Evolutionary conservation across 1,139 yeast species (phyloP).

Genomic region (Suhomyces coccinellae): DNA sequence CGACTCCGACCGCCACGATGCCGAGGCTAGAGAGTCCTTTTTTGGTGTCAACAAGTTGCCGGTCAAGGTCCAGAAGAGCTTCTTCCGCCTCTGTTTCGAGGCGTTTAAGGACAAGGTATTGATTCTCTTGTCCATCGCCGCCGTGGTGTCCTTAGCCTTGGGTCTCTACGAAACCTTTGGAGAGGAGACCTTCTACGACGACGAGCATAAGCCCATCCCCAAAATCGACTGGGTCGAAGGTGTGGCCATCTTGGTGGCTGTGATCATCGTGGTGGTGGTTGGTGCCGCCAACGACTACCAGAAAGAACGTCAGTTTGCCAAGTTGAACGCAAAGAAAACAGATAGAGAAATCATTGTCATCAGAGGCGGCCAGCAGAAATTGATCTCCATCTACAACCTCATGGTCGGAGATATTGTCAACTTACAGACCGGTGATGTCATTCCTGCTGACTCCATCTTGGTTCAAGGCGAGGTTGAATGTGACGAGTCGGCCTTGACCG

Average conservation of each 20-base stretch:
- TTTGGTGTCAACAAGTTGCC: slow-evolving; percentile 79
- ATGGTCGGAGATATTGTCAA: slow-evolving; percentile 82
- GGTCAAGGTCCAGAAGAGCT: slow-evolving; percentile 62
- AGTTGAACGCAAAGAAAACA: slow-evolving; percentile 82
- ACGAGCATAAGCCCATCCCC: slow-evolving; percentile 72
- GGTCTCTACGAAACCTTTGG: slow-evolving; percentile 94
- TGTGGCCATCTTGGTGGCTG: slow-evolving; percentile 92
- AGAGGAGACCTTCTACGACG: slow-evolving; percentile 73
- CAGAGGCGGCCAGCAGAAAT: slow-evolving; percentile 67
- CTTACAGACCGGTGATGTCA: slow-evolving; percentile 90
- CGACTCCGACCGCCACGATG: slow-evolving; percentile 28
- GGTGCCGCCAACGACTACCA: slow-evolving; percentile 96
- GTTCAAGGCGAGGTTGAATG: slow-evolving; percentile 80
- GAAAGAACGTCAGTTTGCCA: slow-evolving; percentile 90
- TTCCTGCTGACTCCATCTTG: slow-evolving; percentile 85
- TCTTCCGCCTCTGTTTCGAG: slow-evolving; percentile 68
- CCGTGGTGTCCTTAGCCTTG: slow-evolving; percentile 81
- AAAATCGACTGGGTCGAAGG: slow-evolving; percentile 98
- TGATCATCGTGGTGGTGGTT: slow-evolving; percentile 84
- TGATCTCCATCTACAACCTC: slow-evolving; percentile 72
- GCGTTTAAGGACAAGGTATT: slow-evolving; percentile 92
- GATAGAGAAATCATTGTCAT: slow-evolving; percentile 78
- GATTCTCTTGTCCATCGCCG: slow-evolving; percentile 80
- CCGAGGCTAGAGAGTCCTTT: slow-evolving; percentile 35
- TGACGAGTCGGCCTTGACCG: slow-evolving; percentile 92